These are phyloP conservation scores for Bullera alba DNA, from an alignment of 768 basidiomycete genomes.

Conservation along the genomic window DNA sequence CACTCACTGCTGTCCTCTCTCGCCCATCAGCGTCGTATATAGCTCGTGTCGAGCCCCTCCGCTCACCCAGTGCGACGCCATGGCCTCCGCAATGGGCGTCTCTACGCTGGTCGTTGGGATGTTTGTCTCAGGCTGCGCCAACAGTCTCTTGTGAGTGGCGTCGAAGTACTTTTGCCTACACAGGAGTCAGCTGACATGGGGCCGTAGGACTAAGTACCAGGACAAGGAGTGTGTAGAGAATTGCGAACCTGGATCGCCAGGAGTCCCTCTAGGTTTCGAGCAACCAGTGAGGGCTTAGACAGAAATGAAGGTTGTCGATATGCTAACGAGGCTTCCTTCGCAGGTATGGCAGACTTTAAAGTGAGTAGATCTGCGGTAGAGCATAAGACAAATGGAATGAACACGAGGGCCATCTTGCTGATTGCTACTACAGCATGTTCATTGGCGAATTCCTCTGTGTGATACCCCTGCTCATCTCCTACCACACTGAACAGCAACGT, in stretches of 20 bases:
- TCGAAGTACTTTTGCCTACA: slow-evolving; percentile 1
- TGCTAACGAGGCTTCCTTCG: slow-evolving; percentile 1
- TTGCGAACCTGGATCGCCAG: slow-evolving; percentile 62
- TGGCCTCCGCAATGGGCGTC: slow-evolving; percentile 53
- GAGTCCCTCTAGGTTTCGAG: slow-evolving; percentile 68
- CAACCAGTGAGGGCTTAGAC: slow-evolving; percentile 73
- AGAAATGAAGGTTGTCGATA: slow-evolving; percentile 4
- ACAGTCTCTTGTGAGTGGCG: slow-evolving; percentile 46
- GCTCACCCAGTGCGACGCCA: background rate
- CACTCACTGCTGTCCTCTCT: too few species aligned
- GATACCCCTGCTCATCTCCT: slow-evolving; percentile 31
- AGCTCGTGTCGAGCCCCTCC: too few species aligned
- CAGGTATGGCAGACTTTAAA: slow-evolving; percentile 47
- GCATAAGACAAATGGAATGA: too few species aligned
- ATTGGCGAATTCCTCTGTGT: slow-evolving; percentile 77
- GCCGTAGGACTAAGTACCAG: slow-evolving; percentile 40
- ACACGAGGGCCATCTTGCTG: background rate
- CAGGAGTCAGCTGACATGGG: slow-evolving; percentile 54
- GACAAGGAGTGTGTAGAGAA: slow-evolving; percentile 99
- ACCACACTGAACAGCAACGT: slow-evolving; percentile 47
- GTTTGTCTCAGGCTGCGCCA: slow-evolving; percentile 57
- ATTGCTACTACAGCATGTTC: slow-evolving; percentile 43
- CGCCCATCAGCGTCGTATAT: too few species aligned
- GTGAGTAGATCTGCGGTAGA: slow-evolving; percentile 16
- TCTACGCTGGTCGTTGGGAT: slow-evolving; percentile 71